These are phyloP conservation scores for Stagonosporopsis cucurbitacearum DNA, from an alignment of 2,329 filamentous ascomycete species.

Conservation along the genomic window DNA sequence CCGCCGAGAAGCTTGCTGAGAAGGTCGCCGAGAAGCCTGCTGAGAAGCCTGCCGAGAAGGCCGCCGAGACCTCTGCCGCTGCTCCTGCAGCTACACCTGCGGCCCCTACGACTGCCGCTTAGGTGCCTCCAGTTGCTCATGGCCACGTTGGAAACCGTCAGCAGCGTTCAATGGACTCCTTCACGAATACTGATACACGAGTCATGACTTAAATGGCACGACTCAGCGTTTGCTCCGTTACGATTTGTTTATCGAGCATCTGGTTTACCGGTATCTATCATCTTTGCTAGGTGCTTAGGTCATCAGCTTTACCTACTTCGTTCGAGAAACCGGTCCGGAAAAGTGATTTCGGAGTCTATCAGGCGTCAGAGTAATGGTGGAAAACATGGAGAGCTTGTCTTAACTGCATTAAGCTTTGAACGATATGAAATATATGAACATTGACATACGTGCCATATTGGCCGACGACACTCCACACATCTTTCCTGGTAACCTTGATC, in stretches of 20 bases:
- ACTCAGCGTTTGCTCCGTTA: constrained; percentile 29
- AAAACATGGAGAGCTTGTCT: constrained; percentile 34
- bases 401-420: constrained; percentile 30
- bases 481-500: too few relatives aligned
- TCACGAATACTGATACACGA: constrained; percentile 16
- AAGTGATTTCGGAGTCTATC: constrained; percentile 43
- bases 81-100: constrained; percentile 24
- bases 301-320: constrained; percentile 39
- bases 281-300: constrained; percentile 40
- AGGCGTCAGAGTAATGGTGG: constrained; percentile 40
- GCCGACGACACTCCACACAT: constrained; percentile 3
- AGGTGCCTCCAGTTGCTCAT: constrained; percentile 37
- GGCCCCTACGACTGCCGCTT: constrained; percentile 42
- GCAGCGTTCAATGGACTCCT: constrained; percentile 15
- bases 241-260: constrained; percentile 31
- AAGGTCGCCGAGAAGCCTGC: too few relatives aligned
- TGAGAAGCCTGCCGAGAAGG: constrained; percentile 23
- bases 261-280: constrained; percentile 38
- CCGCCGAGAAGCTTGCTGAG: constrained; percentile 31
- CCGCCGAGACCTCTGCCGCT: constrained; percentile 32
- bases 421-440: constrained; percentile 25
- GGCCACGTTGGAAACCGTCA: constrained; percentile 25
- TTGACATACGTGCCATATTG: constrained; percentile 17
- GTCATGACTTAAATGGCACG: constrained; percentile 22
- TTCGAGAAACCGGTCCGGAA: constrained; percentile 36